A percentile compares a stretch with the other conserved stretches of the same genome.
Conservation (phyloP, 75 land plant genomes). For the Sequoiadendron giganteum region DNA sequence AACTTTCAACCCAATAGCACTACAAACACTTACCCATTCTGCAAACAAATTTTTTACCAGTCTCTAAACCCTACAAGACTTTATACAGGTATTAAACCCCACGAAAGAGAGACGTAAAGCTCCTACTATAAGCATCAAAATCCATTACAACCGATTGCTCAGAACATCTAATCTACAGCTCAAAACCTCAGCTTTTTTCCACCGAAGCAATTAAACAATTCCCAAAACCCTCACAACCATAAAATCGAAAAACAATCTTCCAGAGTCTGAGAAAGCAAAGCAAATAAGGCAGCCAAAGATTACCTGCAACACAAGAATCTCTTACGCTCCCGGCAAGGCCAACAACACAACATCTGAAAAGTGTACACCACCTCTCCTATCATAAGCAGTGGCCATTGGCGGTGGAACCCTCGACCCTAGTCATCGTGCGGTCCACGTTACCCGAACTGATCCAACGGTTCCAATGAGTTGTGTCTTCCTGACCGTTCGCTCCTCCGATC, state of each 20-base stretch:
- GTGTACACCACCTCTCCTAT: background rate
- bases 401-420: background rate
- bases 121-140: background rate
- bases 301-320: background rate
- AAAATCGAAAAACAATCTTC: background rate
- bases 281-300: too few species aligned
- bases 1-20: too few species aligned
- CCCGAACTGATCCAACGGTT: background rate
- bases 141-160: too few species aligned
- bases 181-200: too few species aligned
- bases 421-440: background rate
- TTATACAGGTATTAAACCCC: background rate
- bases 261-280: too few species aligned
- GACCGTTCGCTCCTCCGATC: background rate
- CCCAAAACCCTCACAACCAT: too few species aligned
- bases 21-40: too few species aligned
- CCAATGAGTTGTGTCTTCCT: background rate
- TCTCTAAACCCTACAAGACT: too few species aligned
- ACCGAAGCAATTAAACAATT: too few species aligned
- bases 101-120: background rate
- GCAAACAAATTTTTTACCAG: too few species aligned
- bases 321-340: background rate
- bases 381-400: background rate
- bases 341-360: background rate
- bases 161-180: background rate